Conservation (phyloP, 768 basidiomycete genomes). For the Coprinellus micaceus region DNA sequence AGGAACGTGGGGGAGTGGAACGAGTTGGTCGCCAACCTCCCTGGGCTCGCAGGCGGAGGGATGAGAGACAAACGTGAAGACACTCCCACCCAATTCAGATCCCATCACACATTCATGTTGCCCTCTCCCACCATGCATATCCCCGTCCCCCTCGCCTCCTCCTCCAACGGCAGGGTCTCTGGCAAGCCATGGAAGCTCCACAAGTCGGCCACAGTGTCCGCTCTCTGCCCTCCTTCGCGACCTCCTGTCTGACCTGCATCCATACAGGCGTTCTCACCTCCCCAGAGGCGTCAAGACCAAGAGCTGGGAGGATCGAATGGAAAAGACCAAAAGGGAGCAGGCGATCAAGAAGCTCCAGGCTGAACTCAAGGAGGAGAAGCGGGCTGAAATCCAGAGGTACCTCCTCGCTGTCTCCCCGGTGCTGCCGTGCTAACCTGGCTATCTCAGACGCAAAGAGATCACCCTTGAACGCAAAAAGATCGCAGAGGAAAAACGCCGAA, state of each 20-base stretch:
- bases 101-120: constrained; percentile 14
- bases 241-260: constrained; percentile 11
- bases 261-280: constrained; percentile 62
- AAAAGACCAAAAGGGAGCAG: constrained; percentile 57
- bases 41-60: not conserved
- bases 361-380: constrained; percentile 76
- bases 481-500: constrained; percentile 64
- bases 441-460: constrained; percentile 57
- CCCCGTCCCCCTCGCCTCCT: constrained; percentile 43
- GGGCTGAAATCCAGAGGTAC: constrained; percentile 61
- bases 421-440: constrained; percentile 4
- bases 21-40: not conserved
- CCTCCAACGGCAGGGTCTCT: constrained; percentile 63
- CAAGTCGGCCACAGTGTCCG: constrained; percentile 52
- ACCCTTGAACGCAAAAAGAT: constrained; percentile 69
- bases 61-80: not conserved
- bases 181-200: constrained; percentile 64
- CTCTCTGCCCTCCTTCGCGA: constrained; percentile 2
- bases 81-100: constrained; percentile 1
- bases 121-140: constrained; percentile 21
- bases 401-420: constrained; percentile 9
- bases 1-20: constrained; percentile 6
- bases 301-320: constrained; percentile 66
- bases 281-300: constrained; percentile 62
- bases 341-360: constrained; percentile 71